Percentiles rank a stretch among this genome's conserved stretches.
Evolutionary conservation across 371 early-diverging fungal genomes (phyloP).

Genomic region (Circinella minor): DNA sequence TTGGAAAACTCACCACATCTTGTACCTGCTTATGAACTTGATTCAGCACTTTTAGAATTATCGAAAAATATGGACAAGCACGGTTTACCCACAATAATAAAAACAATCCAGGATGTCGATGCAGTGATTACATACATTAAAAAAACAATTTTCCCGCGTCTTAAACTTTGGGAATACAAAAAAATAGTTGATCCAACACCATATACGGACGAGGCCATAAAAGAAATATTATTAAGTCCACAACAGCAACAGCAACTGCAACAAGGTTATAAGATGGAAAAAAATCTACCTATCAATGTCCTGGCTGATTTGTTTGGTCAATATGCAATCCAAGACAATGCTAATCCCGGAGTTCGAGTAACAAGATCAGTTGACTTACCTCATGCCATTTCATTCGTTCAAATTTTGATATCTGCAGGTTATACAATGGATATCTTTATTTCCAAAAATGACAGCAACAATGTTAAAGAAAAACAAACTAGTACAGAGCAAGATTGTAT

Average conservation of each 20-base stretch:
- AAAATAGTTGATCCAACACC: slow-evolving; percentile 63
- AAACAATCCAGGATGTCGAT: slow-evolving; percentile 70
- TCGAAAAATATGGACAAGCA: slow-evolving; percentile 61
- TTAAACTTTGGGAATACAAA: slow-evolving; percentile 92
- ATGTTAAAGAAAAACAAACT: background rate
- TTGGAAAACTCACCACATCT: slow-evolving; percentile 94
- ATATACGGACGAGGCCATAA: slow-evolving; percentile 17
- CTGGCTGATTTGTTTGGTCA: slow-evolving; percentile 40
- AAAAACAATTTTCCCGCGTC: slow-evolving; percentile 59
- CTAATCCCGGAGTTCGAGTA: slow-evolving; percentile 52
- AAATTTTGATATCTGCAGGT: slow-evolving; percentile 24
- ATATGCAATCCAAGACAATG: slow-evolving; percentile 34
- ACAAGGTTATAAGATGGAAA: too few species aligned
- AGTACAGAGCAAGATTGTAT: slow-evolving; percentile 26
- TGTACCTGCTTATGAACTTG: slow-evolving; percentile 90
- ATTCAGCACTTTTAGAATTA: slow-evolving; percentile 79
- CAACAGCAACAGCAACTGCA: slow-evolving; percentile 10
- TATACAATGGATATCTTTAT: too few species aligned
- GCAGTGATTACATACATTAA: slow-evolving; percentile 66
- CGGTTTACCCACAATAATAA: slow-evolving; percentile 56
- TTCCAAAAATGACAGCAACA: background rate
- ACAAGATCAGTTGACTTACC: slow-evolving; percentile 51
- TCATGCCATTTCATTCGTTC: slow-evolving; percentile 53
- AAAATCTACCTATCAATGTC: slow-evolving; percentile 37
- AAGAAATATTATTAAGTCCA: slow-evolving; percentile 26